Evolutionary conservation across 1,139 yeast species (phyloP), one percentile per base, ranked within the genome.

Genomic region (Suhomyces ambrosiae): DNA sequence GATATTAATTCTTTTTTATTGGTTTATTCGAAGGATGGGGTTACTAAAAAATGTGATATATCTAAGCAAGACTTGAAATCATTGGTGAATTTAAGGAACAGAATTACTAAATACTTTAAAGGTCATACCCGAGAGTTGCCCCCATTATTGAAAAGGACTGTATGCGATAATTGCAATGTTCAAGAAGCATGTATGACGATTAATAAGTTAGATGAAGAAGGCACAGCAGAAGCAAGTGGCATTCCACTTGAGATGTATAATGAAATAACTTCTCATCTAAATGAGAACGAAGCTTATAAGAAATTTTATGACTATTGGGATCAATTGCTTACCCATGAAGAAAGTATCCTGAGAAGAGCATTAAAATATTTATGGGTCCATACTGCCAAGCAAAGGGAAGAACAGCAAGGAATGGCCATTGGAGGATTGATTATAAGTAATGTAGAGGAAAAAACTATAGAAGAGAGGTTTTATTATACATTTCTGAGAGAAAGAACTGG

Each of bases 301-400:
- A 63, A 61, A 1, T 92, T 86, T 54, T 84, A 79, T 56, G 65
- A 68, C 23, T 75, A 81, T 39, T 92, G 96, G 95, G 87, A 86
- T 52, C 62, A 63, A 7, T 59, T 89, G 9, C 66, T 92, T n/a
- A 75, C 84, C 1, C 75, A 79, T 46, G 97, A 90, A 56, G 95
- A 87, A 51, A 72, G 79, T 4, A 67, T 82, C 3, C 58, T 78
- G 44, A 69, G 69, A 25, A 67, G 72, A 33, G 60, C 77, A 33
- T 74, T 76, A 37, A 76, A 78, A 39, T 88, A 86, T 33, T 60
- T 89, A 18, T 90, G 92, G 92, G 65, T 81, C 11, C 60, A 79
- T 50, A 65, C 82, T 1, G 75, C 89, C 3, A 59, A 68, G 8
- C 76, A 73, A 26, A 69, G 95, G 36, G 95, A 88, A 56, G 52